These are phyloP conservation scores for Arctium minus DNA, from an alignment of 129 eudicot species.

Conservation along the genomic window DNA sequence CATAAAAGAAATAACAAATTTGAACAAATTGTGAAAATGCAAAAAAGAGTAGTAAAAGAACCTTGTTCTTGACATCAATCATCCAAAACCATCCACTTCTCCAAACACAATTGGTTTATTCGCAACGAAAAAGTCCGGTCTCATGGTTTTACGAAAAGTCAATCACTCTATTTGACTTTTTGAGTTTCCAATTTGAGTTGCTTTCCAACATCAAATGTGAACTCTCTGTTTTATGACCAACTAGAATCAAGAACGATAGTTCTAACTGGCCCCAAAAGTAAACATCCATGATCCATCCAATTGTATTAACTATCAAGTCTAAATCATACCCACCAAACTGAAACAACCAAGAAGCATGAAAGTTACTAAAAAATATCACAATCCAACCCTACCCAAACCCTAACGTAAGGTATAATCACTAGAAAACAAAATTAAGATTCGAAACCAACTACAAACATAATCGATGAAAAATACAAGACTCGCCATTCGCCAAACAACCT, in stretches of 20 bases:
- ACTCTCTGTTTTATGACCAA: neutral
- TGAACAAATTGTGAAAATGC: neutral
- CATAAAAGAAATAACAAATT: neutral
- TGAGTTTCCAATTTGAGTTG: neutral
- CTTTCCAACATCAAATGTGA: neutral
- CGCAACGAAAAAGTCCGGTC: neutral
- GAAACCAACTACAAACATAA: neutral
- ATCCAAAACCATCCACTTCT: neutral
- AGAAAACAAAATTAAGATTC: conserved; percentile 4
- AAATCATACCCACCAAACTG: neutral
- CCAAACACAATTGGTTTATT: neutral
- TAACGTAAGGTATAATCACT: neutral
- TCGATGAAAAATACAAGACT: neutral
- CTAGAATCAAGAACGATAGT: neutral
- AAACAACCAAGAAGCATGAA: neutral
- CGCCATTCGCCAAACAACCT: neutral
- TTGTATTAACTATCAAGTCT: neutral
- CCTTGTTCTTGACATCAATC: neutral
- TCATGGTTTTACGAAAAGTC: neutral
- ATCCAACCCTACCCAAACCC: conserved; percentile 7
- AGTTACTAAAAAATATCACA: neutral
- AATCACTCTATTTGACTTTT: neutral
- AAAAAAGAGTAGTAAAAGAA: neutral
- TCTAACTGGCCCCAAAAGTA: neutral
- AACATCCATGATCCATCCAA: neutral